Base-by-base conservation (phyloP, 2,329 filamentous ascomycete genomes). In the Pyrenochaeta sp. region DNA sequence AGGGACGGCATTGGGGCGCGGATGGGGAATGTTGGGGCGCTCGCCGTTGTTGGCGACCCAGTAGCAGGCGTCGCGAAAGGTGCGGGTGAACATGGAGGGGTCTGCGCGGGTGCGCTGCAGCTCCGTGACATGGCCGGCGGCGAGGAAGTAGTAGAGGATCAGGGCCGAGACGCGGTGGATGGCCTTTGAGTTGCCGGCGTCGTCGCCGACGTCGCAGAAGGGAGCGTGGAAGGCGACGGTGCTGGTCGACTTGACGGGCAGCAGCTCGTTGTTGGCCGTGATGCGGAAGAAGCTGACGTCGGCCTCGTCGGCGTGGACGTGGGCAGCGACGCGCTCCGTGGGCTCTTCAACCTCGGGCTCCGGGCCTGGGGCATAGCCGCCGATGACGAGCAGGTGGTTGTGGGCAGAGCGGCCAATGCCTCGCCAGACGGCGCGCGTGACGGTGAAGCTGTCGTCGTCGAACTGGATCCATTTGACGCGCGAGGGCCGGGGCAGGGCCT, bases 251-350 rank as follows among this genome's bases (percentile, higher is more conserved):
- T 56, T 59, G 10, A 64, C 61, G 11, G 54, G 46, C 14, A 56
- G 54, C 32, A 64, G 38, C 34, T 61, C 55, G 22, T 53, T 52
- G 34, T 46, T 45, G 23, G 54, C 53, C 24, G 47, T 44, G 15
- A 61, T 51, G 32, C 61, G 61, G 40, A 60, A 63, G 14, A 64
- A 64, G 27, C 56, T 60, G 17, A 63, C 59, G 29, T 61, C 61
- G 18, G 61, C 59, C 30, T 60, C 55, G 38, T 64, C 54, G 18
- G 53, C 44, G 48, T 64, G 61, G 28, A 64, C 56, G 34, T 64
- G 61, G 8, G 61, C 61, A 9, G 54, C 55, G 18, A 64, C 61
- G 18, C 58, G 53, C 27, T 60, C 56, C 14, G 45, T 50, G 4
- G 54, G 52, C 19, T 55, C 52, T 30, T 53, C 55, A 7, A 60